Evolutionary conservation across 352 stramenopile genomes (phyloP).

Genomic region (Phytophthora tentaculata): DNA sequence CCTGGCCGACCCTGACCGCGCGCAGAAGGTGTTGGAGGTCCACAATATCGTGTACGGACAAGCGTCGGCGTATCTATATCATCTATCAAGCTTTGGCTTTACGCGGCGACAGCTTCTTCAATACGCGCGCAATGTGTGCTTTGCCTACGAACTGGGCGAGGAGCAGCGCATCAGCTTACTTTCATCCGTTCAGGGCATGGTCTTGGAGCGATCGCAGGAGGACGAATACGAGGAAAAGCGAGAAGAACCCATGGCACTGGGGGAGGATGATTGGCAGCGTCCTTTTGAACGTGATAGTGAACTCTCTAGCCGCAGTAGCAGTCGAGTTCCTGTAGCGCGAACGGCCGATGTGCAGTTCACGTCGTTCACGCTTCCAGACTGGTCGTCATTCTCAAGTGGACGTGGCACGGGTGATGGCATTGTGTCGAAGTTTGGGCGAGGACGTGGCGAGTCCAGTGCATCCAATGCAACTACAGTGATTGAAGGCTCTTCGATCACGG

Average conservation of each 20-base stretch:
- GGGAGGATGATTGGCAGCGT: slow-evolving; percentile 24
- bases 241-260: slow-evolving; percentile 38
- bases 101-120: slow-evolving; percentile 68
- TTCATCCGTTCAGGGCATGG: slow-evolving; percentile 56
- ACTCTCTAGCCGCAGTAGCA: slow-evolving; percentile 30
- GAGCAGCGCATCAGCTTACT: slow-evolving; percentile 80
- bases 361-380: slow-evolving; percentile 67
- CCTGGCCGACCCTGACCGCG: slow-evolving; percentile 54
- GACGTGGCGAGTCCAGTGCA: slow-evolving; percentile 41
- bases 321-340: slow-evolving; percentile 30
- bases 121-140: slow-evolving; percentile 78
- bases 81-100: slow-evolving; percentile 78
- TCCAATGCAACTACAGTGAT: slow-evolving; percentile 47
- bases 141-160: slow-evolving; percentile 81
- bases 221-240: slow-evolving; percentile 53
- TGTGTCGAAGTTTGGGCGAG: slow-evolving; percentile 42
- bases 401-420: slow-evolving; percentile 31
- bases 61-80: slow-evolving; percentile 75
- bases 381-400: slow-evolving; percentile 51
- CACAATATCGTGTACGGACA: slow-evolving; percentile 86
- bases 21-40: slow-evolving; percentile 74
- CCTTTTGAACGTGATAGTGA: slow-evolving; percentile 29
- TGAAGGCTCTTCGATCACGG: slow-evolving; percentile 51
- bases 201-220: slow-evolving; percentile 34
- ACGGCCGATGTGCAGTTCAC: slow-evolving; percentile 62